Evolutionary conservation across 164 flowering plant species (phyloP), one percentile per base, ranked within the genome.

Genomic region (Vitis cinerea): DNA sequence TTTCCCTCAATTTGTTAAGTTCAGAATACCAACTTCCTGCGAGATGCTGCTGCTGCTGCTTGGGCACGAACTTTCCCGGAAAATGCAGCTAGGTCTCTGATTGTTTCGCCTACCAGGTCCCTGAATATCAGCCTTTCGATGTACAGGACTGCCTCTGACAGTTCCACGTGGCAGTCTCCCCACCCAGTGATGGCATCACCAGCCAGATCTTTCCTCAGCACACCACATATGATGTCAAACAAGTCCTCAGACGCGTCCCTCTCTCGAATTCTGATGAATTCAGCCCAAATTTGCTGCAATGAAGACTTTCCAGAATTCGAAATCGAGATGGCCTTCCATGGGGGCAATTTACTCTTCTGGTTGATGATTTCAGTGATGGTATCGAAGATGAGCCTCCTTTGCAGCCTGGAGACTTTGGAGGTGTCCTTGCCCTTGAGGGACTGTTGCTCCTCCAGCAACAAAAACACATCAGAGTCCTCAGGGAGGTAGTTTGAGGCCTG

Each of bases 111-210:
- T 27, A 95, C 78, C 67, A 95, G 79, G 72, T 93, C 99, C 81
- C 90, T 95, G 77, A 90, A 95, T 19, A 95, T 79, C 60, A 84
- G 66, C 77, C 99, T 77, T 76, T 95, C 99, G 63, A 95, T 82
- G 77, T 91, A 92, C 67, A 93, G 62, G 59, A 91, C 97, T 2
- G 82, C 79, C 4, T 87, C 90, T 13, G 94, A 85, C 68, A 79
- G 70, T 85, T 86, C 93, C 12, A 79, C 55, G 4, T 79, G 85
- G 29, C 79, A 75, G 50, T 87, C 92, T 2, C 72, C 85, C 98
- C 97, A 91, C 0, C 90, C 90, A 44, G 69, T 71, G 3, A 68
- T 30, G 2, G 80, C 71, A 54, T 88, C 92, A 9, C 81, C 82
- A 5, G 82, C 87, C 52, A 92, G 71, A 66, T 94, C 98, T 61